Conservation (phyloP, 169 alveolate species). For the Plasmodium adleri region DNA sequence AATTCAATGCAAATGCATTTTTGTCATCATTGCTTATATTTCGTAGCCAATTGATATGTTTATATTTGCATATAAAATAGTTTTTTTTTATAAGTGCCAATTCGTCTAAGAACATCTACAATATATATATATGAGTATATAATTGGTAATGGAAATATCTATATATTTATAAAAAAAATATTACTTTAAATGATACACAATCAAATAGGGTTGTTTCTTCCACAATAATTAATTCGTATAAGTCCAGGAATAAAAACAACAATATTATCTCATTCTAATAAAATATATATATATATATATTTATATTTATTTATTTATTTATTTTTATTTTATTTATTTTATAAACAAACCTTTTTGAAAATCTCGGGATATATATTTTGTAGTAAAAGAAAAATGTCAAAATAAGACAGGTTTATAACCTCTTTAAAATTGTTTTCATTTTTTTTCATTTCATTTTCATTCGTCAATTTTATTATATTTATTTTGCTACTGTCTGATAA, state of each 20-base stretch:
- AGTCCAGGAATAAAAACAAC: constrained; percentile 49
- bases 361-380: constrained; percentile 64
- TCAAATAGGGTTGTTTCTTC: constrained; percentile 55
- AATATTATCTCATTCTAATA: constrained; percentile 57
- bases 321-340: neutral
- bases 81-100: constrained; percentile 32
- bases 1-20: constrained; percentile 64
- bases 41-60: constrained; percentile 55
- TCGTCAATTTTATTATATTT: constrained; percentile 39
- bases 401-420: constrained; percentile 49
- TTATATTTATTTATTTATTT: neutral
- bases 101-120: constrained; percentile 33
- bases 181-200: constrained; percentile 65
- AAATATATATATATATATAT: neutral
- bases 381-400: constrained; percentile 39
- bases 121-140: neutral
- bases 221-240: constrained; percentile 42
- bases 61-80: constrained; percentile 64
- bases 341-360: constrained; percentile 34
- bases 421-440: constrained; percentile 28
- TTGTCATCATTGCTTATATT: constrained; percentile 29
- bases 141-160: neutral
- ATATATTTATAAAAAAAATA: neutral
- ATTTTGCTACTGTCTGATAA: constrained; percentile 35
- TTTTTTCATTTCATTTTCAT: constrained; percentile 11